Evolutionary conservation across 176 grass and related monocot genomes (phyloP).

Genomic region (Phragmites australis): DNA sequence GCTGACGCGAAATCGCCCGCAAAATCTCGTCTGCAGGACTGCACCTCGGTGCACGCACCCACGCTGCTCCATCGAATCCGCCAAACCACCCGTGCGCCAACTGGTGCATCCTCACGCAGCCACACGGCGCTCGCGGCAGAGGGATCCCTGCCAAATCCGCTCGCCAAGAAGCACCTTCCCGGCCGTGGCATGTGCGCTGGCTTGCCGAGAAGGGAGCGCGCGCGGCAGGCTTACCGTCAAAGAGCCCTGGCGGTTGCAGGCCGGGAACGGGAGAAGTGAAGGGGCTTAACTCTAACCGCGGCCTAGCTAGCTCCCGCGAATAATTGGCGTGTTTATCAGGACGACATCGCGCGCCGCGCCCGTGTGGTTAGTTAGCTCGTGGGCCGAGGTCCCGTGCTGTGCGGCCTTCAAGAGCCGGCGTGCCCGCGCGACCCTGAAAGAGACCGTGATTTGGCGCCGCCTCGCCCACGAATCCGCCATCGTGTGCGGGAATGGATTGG

Average conservation of each 20-base stretch:
- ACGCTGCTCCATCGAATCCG: neutral
- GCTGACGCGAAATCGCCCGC: neutral
- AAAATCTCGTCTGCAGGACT: neutral
- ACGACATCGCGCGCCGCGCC: no score
- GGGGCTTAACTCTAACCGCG: no score
- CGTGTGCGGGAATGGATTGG: no score
- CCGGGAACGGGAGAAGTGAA: no score
- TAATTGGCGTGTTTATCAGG: no score
- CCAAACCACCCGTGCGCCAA: neutral
- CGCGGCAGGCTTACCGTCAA: no score
- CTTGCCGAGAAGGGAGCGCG: no score
- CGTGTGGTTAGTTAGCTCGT: no score
- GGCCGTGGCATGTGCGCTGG: neutral
- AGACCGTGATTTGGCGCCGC: neutral
- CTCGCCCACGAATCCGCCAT: neutral
- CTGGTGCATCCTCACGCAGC: neutral
- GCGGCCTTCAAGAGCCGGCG: neutral
- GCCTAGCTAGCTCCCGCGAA: no score
- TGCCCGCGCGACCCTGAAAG: neutral
- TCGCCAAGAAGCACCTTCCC: no score
- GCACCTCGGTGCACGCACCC: neutral
- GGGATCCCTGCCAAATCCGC: no score
- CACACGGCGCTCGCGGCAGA: neutral
- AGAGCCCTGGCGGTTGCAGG: no score
- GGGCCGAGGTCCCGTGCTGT: neutral